A percentile compares a stretch with the other conserved stretches of the same genome.
Conservation (phyloP, 169 alveolate species). For the Eimeria tenella region DNA sequence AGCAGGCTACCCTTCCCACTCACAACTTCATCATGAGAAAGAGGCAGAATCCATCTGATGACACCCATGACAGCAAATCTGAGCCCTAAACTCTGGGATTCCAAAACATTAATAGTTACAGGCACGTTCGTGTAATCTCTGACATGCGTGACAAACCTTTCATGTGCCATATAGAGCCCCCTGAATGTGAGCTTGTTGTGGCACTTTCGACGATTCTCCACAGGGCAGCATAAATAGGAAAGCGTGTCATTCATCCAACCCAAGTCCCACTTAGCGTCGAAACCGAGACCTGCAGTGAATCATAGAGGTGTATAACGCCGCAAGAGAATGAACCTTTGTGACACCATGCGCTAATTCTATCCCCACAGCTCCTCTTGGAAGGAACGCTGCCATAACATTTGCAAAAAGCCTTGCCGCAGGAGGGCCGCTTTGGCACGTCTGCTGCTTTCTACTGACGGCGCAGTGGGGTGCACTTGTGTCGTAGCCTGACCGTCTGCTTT, state of each 20-base stretch:
- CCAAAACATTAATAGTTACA: not conserved
- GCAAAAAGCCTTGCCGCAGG: no score
- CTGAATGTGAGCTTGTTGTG: slow-evolving; percentile 86
- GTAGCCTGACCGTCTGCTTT: slow-evolving; percentile 53
- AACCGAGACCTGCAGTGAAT: slow-evolving; percentile 82
- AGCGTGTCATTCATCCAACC: slow-evolving; percentile 89
- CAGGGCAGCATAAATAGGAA: slow-evolving; percentile 83
- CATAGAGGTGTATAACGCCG: not conserved
- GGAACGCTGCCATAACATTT: not conserved
- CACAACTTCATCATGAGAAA: slow-evolving; percentile 86
- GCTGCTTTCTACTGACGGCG: not conserved
- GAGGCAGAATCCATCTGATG: slow-evolving; percentile 84
- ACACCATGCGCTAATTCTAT: not conserved
- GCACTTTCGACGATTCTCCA: slow-evolving; percentile 76
- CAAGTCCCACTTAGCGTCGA: slow-evolving; percentile 87
- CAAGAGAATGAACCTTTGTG: no score
- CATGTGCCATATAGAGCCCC: slow-evolving; percentile 87
- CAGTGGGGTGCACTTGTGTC: not conserved
- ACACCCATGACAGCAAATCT: not conserved
- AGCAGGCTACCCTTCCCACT: slow-evolving; percentile 86
- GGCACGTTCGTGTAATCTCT: not conserved
- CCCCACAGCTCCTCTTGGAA: not conserved
- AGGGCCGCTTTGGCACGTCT: not conserved
- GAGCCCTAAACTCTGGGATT: not conserved
- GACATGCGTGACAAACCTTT: slow-evolving; percentile 55